Evolutionary conservation across 495 filamentous ascomycete genomes (phyloP).

Genomic region (Neurospora hispaniola): DNA sequence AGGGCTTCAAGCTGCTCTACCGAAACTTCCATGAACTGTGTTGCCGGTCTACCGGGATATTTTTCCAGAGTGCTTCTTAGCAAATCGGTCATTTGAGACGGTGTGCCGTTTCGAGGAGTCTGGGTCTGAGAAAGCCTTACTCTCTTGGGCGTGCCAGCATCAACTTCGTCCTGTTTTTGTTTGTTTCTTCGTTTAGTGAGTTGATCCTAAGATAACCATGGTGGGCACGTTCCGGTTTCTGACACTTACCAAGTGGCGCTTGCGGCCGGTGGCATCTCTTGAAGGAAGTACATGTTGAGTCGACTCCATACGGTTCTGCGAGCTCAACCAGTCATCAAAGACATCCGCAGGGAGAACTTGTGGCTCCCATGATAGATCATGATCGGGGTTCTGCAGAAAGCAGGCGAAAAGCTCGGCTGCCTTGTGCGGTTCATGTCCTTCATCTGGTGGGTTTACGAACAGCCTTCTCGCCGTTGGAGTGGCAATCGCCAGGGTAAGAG

Average conservation of each 20-base stretch:
- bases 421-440: constrained; percentile 19
- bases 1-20: constrained; percentile 27
- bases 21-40: constrained; percentile 17
- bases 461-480: constrained; percentile 15
- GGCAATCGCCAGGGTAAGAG: constrained; percentile 25
- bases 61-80: constrained; percentile 14
- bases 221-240: neutral
- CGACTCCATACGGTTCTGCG: constrained; percentile 6
- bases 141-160: constrained; percentile 18
- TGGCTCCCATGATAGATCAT: constrained; percentile 25
- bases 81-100: constrained; percentile 16
- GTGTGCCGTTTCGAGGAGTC: constrained; percentile 1
- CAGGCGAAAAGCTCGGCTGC: constrained; percentile 28
- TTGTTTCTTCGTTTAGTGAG: neutral
- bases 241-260: constrained; percentile 29
- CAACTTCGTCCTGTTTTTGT: constrained; percentile 19
- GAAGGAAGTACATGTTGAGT: neutral
- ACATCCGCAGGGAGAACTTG: constrained; percentile 24
- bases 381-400: constrained; percentile 20
- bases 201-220: constrained; percentile 3
- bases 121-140: constrained; percentile 8
- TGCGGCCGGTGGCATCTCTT: constrained; percentile 17
- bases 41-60: neutral
- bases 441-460: constrained; percentile 20
- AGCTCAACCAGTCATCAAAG: constrained; percentile 23